Evolutionary conservation across 768 basidiomycete genomes (phyloP).

Genomic region (Lactifluus subvellereus): DNA sequence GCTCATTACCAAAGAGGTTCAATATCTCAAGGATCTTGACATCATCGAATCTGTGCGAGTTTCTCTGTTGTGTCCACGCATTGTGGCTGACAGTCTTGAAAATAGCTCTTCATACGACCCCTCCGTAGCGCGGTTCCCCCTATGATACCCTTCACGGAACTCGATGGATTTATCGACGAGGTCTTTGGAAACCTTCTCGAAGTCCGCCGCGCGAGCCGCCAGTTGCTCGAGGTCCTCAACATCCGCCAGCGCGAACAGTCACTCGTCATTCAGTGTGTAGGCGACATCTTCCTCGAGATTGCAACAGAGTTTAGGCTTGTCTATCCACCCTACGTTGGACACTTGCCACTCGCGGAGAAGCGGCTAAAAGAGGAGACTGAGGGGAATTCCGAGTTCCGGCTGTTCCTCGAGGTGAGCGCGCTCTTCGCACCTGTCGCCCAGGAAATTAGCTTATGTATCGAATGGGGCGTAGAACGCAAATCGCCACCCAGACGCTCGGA

Average conservation of each 20-base stretch:
- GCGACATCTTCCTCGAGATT: slow-evolving; percentile 82
- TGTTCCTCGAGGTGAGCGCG: slow-evolving; percentile 72
- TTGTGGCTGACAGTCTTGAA: slow-evolving; percentile 39
- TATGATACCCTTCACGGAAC: slow-evolving; percentile 46
- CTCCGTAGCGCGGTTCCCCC: slow-evolving; percentile 48
- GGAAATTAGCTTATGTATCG: not conserved
- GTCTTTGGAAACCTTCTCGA: slow-evolving; percentile 88
- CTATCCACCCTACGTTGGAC: slow-evolving; percentile 82
- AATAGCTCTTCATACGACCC: slow-evolving; percentile 50
- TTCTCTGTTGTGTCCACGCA: slow-evolving; percentile 27
- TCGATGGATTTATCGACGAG: slow-evolving; percentile 83
- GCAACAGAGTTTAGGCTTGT: slow-evolving; percentile 83
- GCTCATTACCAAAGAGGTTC: slow-evolving; percentile 82
- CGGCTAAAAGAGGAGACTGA: slow-evolving; percentile 83
- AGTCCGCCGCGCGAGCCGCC: slow-evolving; percentile 75
- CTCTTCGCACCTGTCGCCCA: not conserved
- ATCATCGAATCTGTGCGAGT: slow-evolving; percentile 62
- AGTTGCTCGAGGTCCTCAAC: slow-evolving; percentile 79
- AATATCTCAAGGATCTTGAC: slow-evolving; percentile 84
- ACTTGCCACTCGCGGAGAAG: slow-evolving; percentile 81
- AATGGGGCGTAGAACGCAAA: slow-evolving; percentile 34
- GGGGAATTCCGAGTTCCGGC: slow-evolving; percentile 68
- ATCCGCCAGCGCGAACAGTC: slow-evolving; percentile 81
- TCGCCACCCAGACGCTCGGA: slow-evolving; percentile 48
- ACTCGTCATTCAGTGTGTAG: slow-evolving; percentile 77